Percentiles rank a stretch among this genome's conserved stretches.
These are phyloP conservation scores for Coniochaeta prunicola DNA, from an alignment of 2,329 filamentous ascomycete genomes.

Conservation along the genomic window DNA sequence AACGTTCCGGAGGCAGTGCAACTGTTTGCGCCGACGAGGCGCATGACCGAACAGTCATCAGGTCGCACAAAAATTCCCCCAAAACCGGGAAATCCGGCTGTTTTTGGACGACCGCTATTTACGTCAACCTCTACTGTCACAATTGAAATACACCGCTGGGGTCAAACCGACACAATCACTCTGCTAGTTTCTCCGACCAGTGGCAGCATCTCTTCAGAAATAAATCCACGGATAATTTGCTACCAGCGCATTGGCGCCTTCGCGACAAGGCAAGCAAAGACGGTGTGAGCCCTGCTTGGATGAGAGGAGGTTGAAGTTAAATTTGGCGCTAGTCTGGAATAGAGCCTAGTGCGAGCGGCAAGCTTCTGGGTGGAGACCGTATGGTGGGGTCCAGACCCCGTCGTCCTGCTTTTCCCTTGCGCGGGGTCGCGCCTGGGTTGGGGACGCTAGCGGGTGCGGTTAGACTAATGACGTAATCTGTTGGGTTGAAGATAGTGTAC, in stretches of 20 bases:
- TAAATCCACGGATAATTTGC: neutral
- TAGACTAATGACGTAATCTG: neutral
- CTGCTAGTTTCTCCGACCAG: too few relatives aligned
- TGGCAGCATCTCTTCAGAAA: too few relatives aligned
- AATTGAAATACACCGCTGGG: too few relatives aligned
- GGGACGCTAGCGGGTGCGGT: neutral
- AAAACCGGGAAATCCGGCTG: neutral
- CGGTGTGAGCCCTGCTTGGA: neutral
- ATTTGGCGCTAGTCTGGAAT: conserved; percentile 8
- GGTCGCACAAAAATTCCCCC: neutral
- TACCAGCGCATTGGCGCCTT: neutral
- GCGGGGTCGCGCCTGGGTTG: neutral
- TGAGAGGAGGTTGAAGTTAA: conserved; percentile 9
- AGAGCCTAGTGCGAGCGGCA: conserved; percentile 1
- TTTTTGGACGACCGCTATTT: neutral
- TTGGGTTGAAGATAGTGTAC: neutral
- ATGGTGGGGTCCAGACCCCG: neutral
- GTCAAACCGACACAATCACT: too few relatives aligned
- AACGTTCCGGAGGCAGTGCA: neutral
- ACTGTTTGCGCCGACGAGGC: neutral
- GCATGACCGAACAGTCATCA: neutral
- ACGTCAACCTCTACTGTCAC: too few relatives aligned
- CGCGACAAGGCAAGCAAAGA: neutral
- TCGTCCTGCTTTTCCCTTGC: neutral
- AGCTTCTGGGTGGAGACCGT: neutral